phyloP scores from a whole-genome alignment of 352 stramenopile species.

The Phytophthora nicotianae region DNA sequence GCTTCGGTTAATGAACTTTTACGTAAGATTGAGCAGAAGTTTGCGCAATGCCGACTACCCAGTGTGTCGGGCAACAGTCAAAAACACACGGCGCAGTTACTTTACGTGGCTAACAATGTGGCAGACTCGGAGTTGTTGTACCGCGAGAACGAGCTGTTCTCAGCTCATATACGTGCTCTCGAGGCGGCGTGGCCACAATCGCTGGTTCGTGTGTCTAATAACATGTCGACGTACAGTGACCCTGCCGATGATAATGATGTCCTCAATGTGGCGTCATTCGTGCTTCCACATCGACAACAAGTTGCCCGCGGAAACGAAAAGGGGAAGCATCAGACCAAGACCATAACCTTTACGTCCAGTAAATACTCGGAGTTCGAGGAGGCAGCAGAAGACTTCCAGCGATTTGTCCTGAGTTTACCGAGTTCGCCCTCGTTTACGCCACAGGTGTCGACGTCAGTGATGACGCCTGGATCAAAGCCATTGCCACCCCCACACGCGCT shows the following conservation, averaged over 20 bases:
- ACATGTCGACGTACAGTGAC: constrained; percentile 17
- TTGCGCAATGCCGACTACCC: constrained; percentile 60
- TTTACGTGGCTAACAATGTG: constrained; percentile 68
- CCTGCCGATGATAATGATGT: constrained; percentile 2
- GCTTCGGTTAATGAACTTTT: constrained; percentile 50
- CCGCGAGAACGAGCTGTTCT: constrained; percentile 38
- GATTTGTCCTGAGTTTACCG: constrained; percentile 37
- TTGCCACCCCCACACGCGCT: constrained; percentile 36
- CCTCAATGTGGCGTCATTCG: constrained; percentile 18
- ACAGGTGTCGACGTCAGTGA: not conserved
- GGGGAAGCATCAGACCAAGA: constrained; percentile 3
- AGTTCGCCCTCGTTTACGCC: constrained; percentile 36
- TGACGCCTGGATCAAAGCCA: constrained; percentile 11
- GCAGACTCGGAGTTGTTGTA: constrained; percentile 36
- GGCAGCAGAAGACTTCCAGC: constrained; percentile 33
- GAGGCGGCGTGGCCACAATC: constrained; percentile 39
- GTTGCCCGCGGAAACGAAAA: constrained; percentile 19
- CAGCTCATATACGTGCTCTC: constrained; percentile 43
- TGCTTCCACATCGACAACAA: too few relatives aligned
- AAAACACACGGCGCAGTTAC: constrained; percentile 58
- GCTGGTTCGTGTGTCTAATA: constrained; percentile 25
- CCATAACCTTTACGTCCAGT: constrained; percentile 2
- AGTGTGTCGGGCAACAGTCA: constrained; percentile 61
- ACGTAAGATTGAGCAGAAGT: constrained; percentile 52
- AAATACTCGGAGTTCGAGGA: constrained; percentile 43